Evolutionary conservation across 345 rosid species (phyloP).

Genomic region (Mallotus nudiflorus): DNA sequence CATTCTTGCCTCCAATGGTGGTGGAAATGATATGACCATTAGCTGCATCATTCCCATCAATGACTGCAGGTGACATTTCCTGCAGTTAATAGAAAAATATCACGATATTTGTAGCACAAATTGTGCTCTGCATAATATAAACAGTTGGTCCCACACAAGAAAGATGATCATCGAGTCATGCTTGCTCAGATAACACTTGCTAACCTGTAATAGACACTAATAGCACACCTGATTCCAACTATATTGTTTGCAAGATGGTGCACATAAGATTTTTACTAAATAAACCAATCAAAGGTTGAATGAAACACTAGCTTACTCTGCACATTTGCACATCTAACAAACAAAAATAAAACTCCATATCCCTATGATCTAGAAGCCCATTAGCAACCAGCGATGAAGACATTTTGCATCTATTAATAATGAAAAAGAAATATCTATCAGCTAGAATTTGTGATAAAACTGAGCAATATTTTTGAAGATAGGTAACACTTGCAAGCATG

Average conservation of each 20-base stretch:
- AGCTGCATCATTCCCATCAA: constrained; percentile 63
- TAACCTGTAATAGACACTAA: neutral
- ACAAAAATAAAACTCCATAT: neutral
- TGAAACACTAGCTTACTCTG: neutral
- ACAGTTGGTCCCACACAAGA: neutral
- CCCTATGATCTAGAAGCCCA: neutral
- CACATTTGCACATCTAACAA: neutral
- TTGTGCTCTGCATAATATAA: neutral
- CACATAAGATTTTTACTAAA: neutral
- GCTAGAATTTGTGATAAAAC: neutral
- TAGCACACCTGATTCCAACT: neutral
- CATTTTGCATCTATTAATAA: neutral
- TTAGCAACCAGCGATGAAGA: neutral
- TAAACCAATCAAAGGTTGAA: neutral
- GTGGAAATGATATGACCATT: constrained; percentile 87
- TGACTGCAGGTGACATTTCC: constrained; percentile 70
- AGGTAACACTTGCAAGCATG: neutral
- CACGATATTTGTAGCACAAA: neutral
- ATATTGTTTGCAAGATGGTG: neutral
- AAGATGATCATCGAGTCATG: neutral
- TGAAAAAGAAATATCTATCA: neutral
- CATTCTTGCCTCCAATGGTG: constrained; percentile 84
- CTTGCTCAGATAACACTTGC: neutral
- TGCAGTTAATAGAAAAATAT: constrained; percentile 24
- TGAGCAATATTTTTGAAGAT: neutral